Percentiles rank a stretch among this genome's conserved stretches.
Evolutionary conservation across 805 yeast species (phyloP).

Genomic region (Kurtzmaniella fragi): DNA sequence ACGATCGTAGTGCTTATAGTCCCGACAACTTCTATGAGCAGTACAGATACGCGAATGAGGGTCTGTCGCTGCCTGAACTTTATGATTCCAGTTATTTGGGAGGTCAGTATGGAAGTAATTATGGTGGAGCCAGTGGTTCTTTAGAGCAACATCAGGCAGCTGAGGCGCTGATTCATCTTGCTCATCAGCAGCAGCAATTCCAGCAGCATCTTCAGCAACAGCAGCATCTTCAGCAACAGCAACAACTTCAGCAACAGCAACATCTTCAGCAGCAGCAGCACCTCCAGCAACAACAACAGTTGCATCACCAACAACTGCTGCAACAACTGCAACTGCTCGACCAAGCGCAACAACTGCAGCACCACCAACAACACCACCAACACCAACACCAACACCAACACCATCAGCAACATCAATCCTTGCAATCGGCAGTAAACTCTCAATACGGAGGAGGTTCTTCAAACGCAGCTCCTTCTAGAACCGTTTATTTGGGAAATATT

Average conservation of each 20-base stretch:
- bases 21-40: too few relatives aligned
- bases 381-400: constrained; percentile 13
- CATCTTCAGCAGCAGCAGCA: constrained; percentile 8
- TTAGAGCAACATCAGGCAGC: not conserved
- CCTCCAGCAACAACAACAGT: constrained; percentile 7
- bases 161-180: not conserved
- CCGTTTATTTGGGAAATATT: constrained; percentile 85
- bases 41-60: too few relatives aligned
- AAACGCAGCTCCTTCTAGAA: constrained; percentile 60
- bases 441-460: constrained; percentile 8
- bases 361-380: constrained; percentile 12
- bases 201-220: not conserved
- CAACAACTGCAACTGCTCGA: constrained; percentile 10
- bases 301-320: constrained; percentile 4
- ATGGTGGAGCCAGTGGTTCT: too few relatives aligned
- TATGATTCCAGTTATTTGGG: too few relatives aligned
- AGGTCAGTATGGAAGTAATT: too few relatives aligned
- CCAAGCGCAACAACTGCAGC: constrained; percentile 11
- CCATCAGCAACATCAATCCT: constrained; percentile 14
- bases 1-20: too few relatives aligned
- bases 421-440: constrained; percentile 8
- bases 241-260: constrained; percentile 5
- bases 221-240: not conserved
- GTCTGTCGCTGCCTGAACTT: too few relatives aligned
- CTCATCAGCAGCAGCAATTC: not conserved